Evolutionary conservation across 129 eudicot genomes (phyloP).

Genomic region (Tanacetum coccineum): DNA sequence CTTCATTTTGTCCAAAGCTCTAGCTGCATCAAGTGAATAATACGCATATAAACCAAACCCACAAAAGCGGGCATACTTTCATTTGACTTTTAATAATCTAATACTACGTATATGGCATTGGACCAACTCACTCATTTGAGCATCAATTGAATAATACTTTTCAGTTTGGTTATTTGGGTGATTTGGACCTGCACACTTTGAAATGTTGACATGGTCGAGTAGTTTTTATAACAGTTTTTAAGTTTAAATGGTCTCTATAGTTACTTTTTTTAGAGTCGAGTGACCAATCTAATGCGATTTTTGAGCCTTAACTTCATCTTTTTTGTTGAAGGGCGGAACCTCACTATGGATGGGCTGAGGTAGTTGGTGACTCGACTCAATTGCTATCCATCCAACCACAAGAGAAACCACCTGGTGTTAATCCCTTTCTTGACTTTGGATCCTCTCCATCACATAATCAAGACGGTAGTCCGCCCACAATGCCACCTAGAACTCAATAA

Average conservation of each 20-base stretch:
- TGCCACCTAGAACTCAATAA: neutral
- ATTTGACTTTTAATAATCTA: too few species aligned
- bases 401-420: constrained; percentile 76
- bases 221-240: too few species aligned
- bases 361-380: constrained; percentile 85
- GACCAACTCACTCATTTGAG: too few species aligned
- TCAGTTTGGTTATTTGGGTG: too few species aligned
- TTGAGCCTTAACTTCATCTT: neutral
- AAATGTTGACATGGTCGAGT: too few species aligned
- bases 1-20: neutral
- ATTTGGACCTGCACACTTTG: too few species aligned
- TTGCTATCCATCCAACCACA: constrained; percentile 68
- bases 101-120: too few species aligned
- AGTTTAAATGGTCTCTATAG: too few species aligned
- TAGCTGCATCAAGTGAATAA: neutral
- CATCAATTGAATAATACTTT: too few species aligned
- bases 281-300: neutral
- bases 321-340: constrained; percentile 70
- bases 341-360: constrained; percentile 98
- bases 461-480: neutral
- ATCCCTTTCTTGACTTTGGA: constrained; percentile 57
- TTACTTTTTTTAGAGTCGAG: too few species aligned
- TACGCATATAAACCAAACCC: too few species aligned
- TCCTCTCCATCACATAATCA: constrained; percentile 39
- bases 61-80: too few species aligned